These are phyloP conservation scores for Corrigiola litoralis DNA, from an alignment of 179 eudicot genomes.

Conservation along the genomic window DNA sequence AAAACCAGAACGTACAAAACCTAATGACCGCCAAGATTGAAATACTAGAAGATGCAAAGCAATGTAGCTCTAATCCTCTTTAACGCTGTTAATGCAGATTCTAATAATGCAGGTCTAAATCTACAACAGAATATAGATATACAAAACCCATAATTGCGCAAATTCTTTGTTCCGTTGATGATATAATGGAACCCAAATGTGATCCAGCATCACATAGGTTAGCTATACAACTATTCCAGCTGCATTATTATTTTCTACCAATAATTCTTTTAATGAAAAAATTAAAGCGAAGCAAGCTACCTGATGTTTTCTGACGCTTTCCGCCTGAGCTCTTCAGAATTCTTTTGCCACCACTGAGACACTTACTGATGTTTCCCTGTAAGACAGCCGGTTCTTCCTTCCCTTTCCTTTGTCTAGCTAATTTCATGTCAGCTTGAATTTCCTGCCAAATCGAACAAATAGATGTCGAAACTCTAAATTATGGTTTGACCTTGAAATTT, in stretches of 20 bases:
- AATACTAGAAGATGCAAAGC: not conserved
- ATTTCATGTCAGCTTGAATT: slow-evolving; percentile 17
- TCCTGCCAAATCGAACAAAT: not conserved
- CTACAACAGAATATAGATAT: not conserved
- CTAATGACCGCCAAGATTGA: not conserved
- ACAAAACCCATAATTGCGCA: not conserved
- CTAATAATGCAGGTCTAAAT: not conserved
- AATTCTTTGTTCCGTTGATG: not conserved
- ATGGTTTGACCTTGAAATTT: too few species aligned
- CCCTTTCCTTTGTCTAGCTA: slow-evolving; percentile 8
- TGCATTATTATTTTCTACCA: too few species aligned
- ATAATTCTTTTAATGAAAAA: not conserved
- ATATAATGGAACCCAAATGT: not conserved
- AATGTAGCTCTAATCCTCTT: not conserved
- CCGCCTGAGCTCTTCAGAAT: slow-evolving; percentile 14
- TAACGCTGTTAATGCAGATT: not conserved
- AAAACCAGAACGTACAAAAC: not conserved
- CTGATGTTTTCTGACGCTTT: slow-evolving; percentile 9
- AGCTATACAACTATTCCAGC: too few species aligned
- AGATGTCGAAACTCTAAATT: too few species aligned
- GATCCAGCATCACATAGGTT: not conserved
- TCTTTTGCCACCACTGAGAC: slow-evolving; percentile 10
- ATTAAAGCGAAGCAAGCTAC: not conserved
- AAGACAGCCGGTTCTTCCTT: not conserved
- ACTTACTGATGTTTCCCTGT: slow-evolving; percentile 14